Percentiles rank a stretch among this genome's conserved stretches.
These are phyloP conservation scores for Torrubiella hemipterigena DNA, from an alignment of 2,329 filamentous ascomycete genomes.

Conservation along the genomic window DNA sequence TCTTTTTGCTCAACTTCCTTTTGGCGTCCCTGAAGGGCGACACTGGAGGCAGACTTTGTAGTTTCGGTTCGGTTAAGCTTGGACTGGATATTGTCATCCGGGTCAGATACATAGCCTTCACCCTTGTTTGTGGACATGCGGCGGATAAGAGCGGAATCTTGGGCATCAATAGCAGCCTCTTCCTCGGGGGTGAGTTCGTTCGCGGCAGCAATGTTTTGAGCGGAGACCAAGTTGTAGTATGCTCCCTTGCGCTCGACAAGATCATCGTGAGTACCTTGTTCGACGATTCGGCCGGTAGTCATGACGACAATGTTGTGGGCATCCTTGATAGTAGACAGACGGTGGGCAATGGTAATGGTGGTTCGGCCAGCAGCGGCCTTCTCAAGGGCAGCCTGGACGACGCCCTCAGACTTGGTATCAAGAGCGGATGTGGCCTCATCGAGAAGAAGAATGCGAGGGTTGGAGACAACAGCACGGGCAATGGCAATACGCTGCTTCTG, in stretches of 20 bases:
- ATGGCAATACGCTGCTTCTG: constrained; percentile 97
- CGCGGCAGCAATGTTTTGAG: constrained; percentile 65
- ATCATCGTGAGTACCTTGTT: constrained; percentile 80
- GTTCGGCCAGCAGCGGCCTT: constrained; percentile 76
- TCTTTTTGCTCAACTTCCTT: constrained; percentile 45
- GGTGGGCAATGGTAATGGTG: constrained; percentile 92
- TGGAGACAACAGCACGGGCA: constrained; percentile 77
- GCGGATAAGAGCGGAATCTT: constrained; percentile 38
- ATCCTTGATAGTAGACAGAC: constrained; percentile 84
- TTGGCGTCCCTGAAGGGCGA: constrained; percentile 48
- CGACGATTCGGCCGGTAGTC: constrained; percentile 71
- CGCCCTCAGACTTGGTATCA: constrained; percentile 88
- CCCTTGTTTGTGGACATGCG: constrained; percentile 29
- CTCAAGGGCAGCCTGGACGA: constrained; percentile 87
- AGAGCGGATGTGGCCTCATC: constrained; percentile 92
- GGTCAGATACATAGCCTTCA: constrained; percentile 36
- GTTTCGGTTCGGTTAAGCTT: constrained; percentile 45
- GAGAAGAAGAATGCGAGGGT: constrained; percentile 83
- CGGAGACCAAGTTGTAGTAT: constrained; percentile 77
- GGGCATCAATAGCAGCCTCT: constrained; percentile 33
- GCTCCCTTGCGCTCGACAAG: constrained; percentile 59
- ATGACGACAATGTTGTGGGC: constrained; percentile 97
- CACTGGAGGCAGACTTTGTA: constrained; percentile 54
- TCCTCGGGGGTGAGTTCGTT: constrained; percentile 41
- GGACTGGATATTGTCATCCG: constrained; percentile 47